Evolutionary conservation across 2,329 filamentous ascomycete species (phyloP), one percentile per base, ranked within the genome.

Genomic region (Sporothrix sp.): DNA sequence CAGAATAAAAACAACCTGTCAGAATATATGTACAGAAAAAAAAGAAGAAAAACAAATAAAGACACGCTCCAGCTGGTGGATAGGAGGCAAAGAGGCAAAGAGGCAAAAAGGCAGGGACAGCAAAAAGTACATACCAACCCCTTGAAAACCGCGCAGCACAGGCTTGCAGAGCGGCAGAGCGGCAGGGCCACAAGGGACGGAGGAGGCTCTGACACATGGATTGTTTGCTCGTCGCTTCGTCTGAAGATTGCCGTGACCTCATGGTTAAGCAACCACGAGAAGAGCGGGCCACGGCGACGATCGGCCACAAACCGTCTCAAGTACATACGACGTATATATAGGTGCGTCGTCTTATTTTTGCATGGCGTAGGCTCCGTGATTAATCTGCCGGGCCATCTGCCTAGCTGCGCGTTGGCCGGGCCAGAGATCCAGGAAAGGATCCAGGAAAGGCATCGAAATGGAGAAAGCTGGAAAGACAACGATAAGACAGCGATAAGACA

Each of bases 281-380:
- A 37, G 35, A 27, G 35, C 35, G 45, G 45, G 7, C 30, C 23
- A 23, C 3, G 18, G 35, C 21, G 45, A 13, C 25, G 45, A 48
- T 48, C 45, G 33, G 16, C 45, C 45, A 32, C 25, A 32, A 38
- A 35, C 45, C 45, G 35, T 48, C 35, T 48, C 45, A 48, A 27
- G 25, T 32, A 16, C 23, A 38, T 25, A 32, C 16, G 35, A 38
- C 32, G n/a, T n/a, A n/a, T n/a, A n/a, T n/a, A n/a, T n/a, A n/a
- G n/a, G n/a, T n/a, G n/a, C n/a, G 45, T 30, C 45, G 45, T 37
- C 33, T 32, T 48, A 21, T 48, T 28, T 32, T 48, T 8, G 45
- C 45, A 48, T 39, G 32, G 45, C 13, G 35, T 48, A 20, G 16
- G 38, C 45, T 48, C 45, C 45, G 45, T 48, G 45, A 20, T 48